Base-by-base conservation (phyloP, 1,284 basidiomycete genomes). In the Ganoderma multipileum region DNA sequence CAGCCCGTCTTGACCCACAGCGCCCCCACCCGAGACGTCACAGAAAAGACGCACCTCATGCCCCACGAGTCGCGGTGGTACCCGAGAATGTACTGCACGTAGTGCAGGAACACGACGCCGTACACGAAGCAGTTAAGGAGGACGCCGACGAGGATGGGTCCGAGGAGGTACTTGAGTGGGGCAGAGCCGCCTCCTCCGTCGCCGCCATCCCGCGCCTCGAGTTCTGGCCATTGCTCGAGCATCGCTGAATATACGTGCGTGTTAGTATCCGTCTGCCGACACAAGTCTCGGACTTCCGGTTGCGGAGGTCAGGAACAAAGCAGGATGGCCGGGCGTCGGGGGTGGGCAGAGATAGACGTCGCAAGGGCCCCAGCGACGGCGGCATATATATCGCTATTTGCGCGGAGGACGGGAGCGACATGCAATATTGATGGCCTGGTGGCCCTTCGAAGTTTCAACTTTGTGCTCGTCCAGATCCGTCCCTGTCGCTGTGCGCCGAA, bases 91-190 rank as follows among this genome's bases (percentile, higher is more conserved):
- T 70, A 70, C 62, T 67, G 68, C 3, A 67, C 50, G 50, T 58
- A 70, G 33, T 70, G 65, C 36, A 70, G 52, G 42, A 63, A 58
- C 60, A 64, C 64, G 54, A 70, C 55, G 18, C 68, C 68, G 44
- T 70, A 70, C 38, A 70, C 52, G 54, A 70, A 70, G 36, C 42
- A 62, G 63, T 70, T 70, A 12, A 67, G 61, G 52, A 67, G 63
- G 44, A 67, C 65, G 42, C 60, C 68, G n/a, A 70, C 63, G 54
- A 70, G 63, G 20, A 66, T 6, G 14, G 68, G 68, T 12, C 68
- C 67, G 18, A 69, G 60, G 8, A 69, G 47, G 36, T 65, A 61
- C 38, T 64, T 20, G 41, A 66, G 23, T 30, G 50, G 61, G 6
- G 47, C 28, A 12, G 26, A 20, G 52, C 28, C 20, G 16, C 28